Percentiles rank a stretch among this genome's conserved stretches.
phyloP scores from a whole-genome alignment of 768 basidiomycete species.

The Hydnomerulius pinastri region DNA sequence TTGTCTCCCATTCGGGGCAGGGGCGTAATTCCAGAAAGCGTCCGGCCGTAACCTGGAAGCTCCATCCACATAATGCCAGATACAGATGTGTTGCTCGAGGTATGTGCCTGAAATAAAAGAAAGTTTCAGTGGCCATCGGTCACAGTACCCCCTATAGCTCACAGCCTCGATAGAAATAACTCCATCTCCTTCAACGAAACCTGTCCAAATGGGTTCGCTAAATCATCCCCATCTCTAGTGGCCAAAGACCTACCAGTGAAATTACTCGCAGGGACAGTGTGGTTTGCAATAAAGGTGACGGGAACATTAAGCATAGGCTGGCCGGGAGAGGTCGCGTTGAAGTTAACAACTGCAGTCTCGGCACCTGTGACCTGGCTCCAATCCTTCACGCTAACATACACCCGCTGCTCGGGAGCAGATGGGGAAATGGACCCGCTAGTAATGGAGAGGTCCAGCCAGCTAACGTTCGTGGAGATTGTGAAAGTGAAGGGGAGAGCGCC shows the following conservation, averaged over 20 bases:
- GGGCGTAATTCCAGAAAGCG: conserved; percentile 56
- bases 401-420: conserved; percentile 48
- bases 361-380: conserved; percentile 52
- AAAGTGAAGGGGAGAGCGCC: conserved; percentile 61
- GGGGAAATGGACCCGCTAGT: conserved; percentile 51
- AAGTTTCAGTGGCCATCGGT: not conserved
- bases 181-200: conserved; percentile 65
- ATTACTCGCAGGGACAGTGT: conserved; percentile 6
- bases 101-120: conserved; percentile 1
- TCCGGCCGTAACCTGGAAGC: conserved; percentile 60
- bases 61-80: conserved; percentile 58
- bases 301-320: conserved; percentile 33
- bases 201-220: too few relatives aligned
- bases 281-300: conserved; percentile 32
- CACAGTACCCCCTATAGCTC: not conserved
- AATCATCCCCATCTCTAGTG: not conserved
- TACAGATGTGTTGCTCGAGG: conserved; percentile 42
- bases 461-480: conserved; percentile 45
- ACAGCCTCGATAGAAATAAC: conserved; percentile 66
- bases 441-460: conserved; percentile 55
- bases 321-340: conserved; percentile 46
- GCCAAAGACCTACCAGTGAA: conserved; percentile 2
- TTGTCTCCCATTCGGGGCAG: conserved; percentile 50
- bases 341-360: conserved; percentile 41
- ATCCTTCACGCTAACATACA: conserved; percentile 46